Evolutionary conservation across 345 rosid genomes (phyloP).

Genomic region (Eucalyptus curtisii): DNA sequence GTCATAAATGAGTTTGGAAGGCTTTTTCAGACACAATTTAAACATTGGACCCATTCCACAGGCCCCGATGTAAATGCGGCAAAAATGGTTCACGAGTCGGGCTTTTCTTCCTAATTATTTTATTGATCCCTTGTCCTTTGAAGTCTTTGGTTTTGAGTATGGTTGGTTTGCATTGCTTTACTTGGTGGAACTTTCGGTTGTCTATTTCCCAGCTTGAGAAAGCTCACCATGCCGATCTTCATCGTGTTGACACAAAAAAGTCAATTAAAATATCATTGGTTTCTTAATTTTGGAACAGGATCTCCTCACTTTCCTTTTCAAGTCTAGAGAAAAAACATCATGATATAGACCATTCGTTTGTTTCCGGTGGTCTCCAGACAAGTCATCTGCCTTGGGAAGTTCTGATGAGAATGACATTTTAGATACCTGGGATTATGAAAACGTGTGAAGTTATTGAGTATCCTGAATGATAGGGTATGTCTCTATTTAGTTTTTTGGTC

Average conservation of each 20-base stretch:
- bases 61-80: too few relatives aligned
- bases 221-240: constrained; percentile 57
- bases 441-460: constrained; percentile 18
- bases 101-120: not conserved
- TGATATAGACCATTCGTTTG: not conserved
- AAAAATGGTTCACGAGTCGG: not conserved
- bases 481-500: not conserved
- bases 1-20: not conserved
- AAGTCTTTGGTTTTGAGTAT: not conserved
- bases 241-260: constrained; percentile 28
- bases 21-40: not conserved
- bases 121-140: not conserved
- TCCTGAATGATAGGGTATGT: not conserved
- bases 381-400: constrained; percentile 83
- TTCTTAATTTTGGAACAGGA: not conserved
- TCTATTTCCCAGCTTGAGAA: constrained; percentile 32
- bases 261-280: not conserved
- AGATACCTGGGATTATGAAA: constrained; percentile 85
- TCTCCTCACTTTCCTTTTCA: not conserved
- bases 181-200: not conserved
- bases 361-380: constrained; percentile 85
- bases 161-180: not conserved
- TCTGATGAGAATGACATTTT: constrained; percentile 90
- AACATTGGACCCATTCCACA: not conserved
- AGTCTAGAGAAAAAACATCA: not conserved